Base-by-base conservation (phyloP, 2,329 filamentous ascomycete genomes). In the Diaporthe velutina region DNA sequence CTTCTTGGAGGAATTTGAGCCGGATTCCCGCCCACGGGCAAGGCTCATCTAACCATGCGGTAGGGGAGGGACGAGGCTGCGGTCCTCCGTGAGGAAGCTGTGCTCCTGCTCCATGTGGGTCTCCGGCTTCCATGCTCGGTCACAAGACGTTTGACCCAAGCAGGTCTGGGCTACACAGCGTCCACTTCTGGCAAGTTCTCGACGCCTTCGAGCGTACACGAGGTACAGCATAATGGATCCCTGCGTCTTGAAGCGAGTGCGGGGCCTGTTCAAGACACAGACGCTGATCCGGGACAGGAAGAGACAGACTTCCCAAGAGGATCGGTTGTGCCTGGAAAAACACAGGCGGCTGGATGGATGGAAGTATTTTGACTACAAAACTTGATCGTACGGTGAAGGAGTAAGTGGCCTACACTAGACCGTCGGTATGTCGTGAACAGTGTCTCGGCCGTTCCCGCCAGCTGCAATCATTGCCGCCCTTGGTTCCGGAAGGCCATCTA, bases 101-200 rank as follows among this genome's bases (percentile, higher is more conserved):
- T 48, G 35, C 40, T 48, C 22, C 50, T 48, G 35, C 40, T 48
- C 22, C 50, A 42, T 64, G 70, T 48, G 57, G 57, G 55, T 54
- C 38, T 30, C 70, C 70, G 70, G n/a, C 30, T 15, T 60, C n/a
- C 45, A 48, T 70, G 42, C 38, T 72, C 45, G 4, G 70, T 72
- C 70, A 72, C 70, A 72, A 54, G 57, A 64, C 70, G 38, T 40
- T 25, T 30, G 57, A 8, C n/a, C 48, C 17, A 64, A 64, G 70
- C 57, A 72, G 33, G 70, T 45, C 42, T 17, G 48, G 33, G 33
- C 45, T 54, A 40, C 70, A 64, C 70, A 48, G 70, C 70, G 45
- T 61, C 57, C 33, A n/a, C 55, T 72, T 42, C 70, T 72, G 70
- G 45, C 33, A 64, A 54, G 25, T 64, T 72, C 70, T 64, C 50